Evolutionary conservation across 495 filamentous ascomycete genomes (phyloP).

Genomic region (Melanomma pulvis-pyrius): DNA sequence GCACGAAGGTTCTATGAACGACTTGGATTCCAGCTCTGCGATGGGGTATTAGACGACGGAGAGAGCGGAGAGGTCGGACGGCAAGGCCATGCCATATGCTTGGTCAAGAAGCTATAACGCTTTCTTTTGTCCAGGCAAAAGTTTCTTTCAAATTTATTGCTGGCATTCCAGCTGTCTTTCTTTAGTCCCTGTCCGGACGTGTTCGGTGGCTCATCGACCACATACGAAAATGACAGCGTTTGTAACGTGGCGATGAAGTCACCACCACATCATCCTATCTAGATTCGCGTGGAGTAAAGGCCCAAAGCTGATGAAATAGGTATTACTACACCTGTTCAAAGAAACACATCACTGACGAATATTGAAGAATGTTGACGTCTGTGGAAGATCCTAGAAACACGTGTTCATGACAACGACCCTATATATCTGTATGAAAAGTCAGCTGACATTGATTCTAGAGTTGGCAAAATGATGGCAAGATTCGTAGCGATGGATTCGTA

Average conservation of each 20-base stretch:
- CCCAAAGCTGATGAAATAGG: too few relatives aligned
- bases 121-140: not conserved
- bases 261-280: not conserved
- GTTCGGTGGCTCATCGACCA: too few relatives aligned
- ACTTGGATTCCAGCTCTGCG: conserved; percentile 18
- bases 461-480: too few relatives aligned
- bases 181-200: not conserved
- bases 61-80: conserved; percentile 20
- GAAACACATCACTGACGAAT: not conserved
- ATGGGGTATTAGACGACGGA: conserved; percentile 25
- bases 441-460: too few relatives aligned
- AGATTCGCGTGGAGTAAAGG: not conserved
- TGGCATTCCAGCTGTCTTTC: not conserved
- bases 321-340: not conserved
- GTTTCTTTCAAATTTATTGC: not conserved
- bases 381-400: too few relatives aligned
- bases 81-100: conserved; percentile 20
- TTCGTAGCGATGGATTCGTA: too few relatives aligned
- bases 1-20: conserved; percentile 32
- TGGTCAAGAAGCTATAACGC: conserved; percentile 10
- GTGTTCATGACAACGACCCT: too few relatives aligned
- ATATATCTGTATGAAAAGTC: too few relatives aligned
- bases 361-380: too few relatives aligned
- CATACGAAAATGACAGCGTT: not conserved
- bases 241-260: not conserved